These are phyloP conservation scores for Zygnema cylindricum DNA, from an alignment of 139 green algal genomes.

Conservation along the genomic window DNA sequence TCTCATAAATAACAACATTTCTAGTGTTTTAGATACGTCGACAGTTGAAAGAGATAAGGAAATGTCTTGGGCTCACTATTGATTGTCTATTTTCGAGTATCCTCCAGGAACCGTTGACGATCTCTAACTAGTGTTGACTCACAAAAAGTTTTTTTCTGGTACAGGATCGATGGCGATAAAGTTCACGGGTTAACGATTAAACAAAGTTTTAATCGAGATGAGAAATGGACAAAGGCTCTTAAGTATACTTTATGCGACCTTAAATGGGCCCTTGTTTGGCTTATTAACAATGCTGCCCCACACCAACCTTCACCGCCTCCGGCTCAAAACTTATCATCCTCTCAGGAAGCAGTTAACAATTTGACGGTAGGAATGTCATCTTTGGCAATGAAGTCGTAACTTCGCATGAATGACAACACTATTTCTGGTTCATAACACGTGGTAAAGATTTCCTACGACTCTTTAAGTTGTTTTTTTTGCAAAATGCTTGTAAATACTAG, in stretches of 20 bases:
- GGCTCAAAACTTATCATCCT: background rate
- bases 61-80: background rate
- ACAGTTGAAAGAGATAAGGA: background rate
- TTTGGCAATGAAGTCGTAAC: background rate
- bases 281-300: constrained; percentile 44
- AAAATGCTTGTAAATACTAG: too few species aligned
- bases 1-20: background rate
- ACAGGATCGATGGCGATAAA: constrained; percentile 83
- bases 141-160: background rate
- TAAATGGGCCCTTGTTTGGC: constrained; percentile 49
- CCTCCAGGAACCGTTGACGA: background rate
- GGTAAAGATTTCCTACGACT: background rate
- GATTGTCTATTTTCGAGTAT: background rate
- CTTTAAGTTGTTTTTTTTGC: background rate
- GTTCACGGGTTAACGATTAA: constrained; percentile 84
- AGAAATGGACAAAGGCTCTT: constrained; percentile 91
- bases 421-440: background rate
- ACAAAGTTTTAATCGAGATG: constrained; percentile 83
- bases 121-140: background rate
- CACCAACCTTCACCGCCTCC: background rate
- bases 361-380: too few species aligned
- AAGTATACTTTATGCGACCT: constrained; percentile 71
- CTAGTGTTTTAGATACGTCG: background rate
- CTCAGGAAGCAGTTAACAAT: too few species aligned
- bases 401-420: background rate